These are phyloP conservation scores for Eutypella sp. DNA, from an alignment of 2,329 filamentous ascomycete genomes.

Conservation along the genomic window DNA sequence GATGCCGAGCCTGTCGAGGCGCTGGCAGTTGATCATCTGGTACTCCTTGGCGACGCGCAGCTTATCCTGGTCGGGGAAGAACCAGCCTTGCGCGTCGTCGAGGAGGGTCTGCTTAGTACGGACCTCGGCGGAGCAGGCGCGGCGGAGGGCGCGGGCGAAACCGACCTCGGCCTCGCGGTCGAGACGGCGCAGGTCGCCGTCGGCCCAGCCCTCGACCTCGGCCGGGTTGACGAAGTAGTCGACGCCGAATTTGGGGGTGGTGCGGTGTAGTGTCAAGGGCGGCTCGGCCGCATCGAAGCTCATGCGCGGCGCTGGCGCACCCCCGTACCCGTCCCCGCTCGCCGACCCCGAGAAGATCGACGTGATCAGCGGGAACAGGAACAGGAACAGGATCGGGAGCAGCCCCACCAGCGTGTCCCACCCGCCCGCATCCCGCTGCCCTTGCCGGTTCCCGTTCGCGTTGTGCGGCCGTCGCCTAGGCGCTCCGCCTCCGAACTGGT, in stretches of 20 bases:
- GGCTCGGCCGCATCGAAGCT: constrained; percentile 67
- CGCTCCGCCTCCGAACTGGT: constrained; percentile 82
- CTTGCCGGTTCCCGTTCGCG: constrained; percentile 48
- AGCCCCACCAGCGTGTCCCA: constrained; percentile 65
- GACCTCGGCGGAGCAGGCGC: constrained; percentile 71
- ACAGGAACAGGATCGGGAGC: constrained; percentile 82
- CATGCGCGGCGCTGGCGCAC: constrained; percentile 60
- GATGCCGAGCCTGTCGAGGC: constrained; percentile 42
- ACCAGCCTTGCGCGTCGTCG: constrained; percentile 82
- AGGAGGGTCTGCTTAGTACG: constrained; percentile 59
- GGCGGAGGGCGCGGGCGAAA: constrained; percentile 62
- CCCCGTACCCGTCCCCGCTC: constrained; percentile 37
- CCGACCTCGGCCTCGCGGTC: constrained; percentile 73
- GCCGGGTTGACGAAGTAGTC: constrained; percentile 81
- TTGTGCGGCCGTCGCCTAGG: constrained; percentile 70
- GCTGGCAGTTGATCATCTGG: constrained; percentile 48
- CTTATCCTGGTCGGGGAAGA: constrained; percentile 74
- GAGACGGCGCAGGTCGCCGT: constrained; percentile 65
- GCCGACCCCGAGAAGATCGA: constrained; percentile 59
- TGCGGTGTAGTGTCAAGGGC: constrained; percentile 70
- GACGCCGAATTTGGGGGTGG: constrained; percentile 64
- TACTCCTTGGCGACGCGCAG: constrained; percentile 62
- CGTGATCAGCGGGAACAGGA: constrained; percentile 77
- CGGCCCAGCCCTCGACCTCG: constrained; percentile 67
- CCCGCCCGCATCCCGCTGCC: constrained; percentile 46